Conservation (phyloP, 2,329 filamentous ascomycete genomes). For the Akanthomyces dipterigenus region DNA sequence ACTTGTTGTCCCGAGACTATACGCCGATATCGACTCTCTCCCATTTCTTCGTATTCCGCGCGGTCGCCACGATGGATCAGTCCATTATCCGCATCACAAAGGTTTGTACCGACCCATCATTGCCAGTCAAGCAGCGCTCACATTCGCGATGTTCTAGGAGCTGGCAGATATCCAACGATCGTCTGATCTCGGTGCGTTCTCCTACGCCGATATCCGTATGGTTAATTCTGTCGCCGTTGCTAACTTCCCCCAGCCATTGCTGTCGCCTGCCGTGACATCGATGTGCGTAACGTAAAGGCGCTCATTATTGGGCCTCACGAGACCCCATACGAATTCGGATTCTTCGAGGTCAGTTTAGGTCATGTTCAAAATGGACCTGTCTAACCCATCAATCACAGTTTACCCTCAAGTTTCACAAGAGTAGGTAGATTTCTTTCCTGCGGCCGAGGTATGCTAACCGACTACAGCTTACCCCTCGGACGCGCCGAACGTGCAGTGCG, state of each 20-base stretch:
- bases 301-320: constrained; percentile 89
- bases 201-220: neutral
- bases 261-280: constrained; percentile 78
- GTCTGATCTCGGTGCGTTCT: constrained; percentile 68
- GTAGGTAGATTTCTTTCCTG: constrained; percentile 34
- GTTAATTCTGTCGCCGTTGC: neutral
- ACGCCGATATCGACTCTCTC: neutral
- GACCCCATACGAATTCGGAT: constrained; percentile 94
- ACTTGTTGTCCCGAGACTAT: neutral
- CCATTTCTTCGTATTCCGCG: constrained; percentile 7
- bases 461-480: constrained; percentile 73
- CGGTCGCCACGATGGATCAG: constrained; percentile 51
- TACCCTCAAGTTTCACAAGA: constrained; percentile 66
- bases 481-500: constrained; percentile 54
- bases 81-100: constrained; percentile 83
- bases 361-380: neutral
- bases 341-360: constrained; percentile 68
- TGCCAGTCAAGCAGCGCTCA: neutral
- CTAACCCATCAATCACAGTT: constrained; percentile 46
- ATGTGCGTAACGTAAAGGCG: constrained; percentile 81
- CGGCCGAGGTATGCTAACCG: neutral
- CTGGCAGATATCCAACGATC: constrained; percentile 78
- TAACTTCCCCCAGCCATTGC: constrained; percentile 57
- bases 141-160: constrained; percentile 49
- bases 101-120: constrained; percentile 39